Evolutionary conservation across 768 basidiomycete species (phyloP).

Genomic region (Steccherinum ochraceum): DNA sequence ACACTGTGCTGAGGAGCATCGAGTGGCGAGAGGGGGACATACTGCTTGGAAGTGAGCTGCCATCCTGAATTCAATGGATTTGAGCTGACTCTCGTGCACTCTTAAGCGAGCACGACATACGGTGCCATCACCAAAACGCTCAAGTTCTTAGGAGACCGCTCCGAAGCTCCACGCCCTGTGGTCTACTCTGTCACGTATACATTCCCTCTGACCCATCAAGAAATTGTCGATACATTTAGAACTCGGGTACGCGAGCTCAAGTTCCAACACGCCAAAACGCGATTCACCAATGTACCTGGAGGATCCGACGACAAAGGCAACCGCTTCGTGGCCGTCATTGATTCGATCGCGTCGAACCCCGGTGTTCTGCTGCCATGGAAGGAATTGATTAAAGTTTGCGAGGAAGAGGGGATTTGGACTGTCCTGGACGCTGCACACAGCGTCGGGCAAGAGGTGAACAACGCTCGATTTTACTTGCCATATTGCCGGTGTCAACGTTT

Average conservation of each 20-base stretch:
- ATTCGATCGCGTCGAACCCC: slow-evolving; percentile 58
- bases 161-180: slow-evolving; percentile 40
- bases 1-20: slow-evolving; percentile 58
- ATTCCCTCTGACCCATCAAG: slow-evolving; percentile 41
- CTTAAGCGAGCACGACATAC: slow-evolving; percentile 38
- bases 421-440: slow-evolving; percentile 80
- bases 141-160: slow-evolving; percentile 46
- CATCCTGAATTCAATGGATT: neutral
- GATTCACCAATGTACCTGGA: slow-evolving; percentile 11
- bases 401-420: slow-evolving; percentile 54
- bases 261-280: slow-evolving; percentile 5
- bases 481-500: neutral
- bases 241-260: slow-evolving; percentile 28
- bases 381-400: slow-evolving; percentile 58
- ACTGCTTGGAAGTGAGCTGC: slow-evolving; percentile 27
- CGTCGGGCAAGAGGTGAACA: slow-evolving; percentile 69
- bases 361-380: slow-evolving; percentile 66
- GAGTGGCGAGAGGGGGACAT: slow-evolving; percentile 59
- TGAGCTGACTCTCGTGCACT: neutral
- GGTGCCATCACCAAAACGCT: slow-evolving; percentile 44
- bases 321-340: slow-evolving; percentile 64
- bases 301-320: slow-evolving; percentile 12
- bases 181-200: slow-evolving; percentile 48
- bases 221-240: slow-evolving; percentile 48
- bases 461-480: too few relatives aligned